Conservation (phyloP, 371 early-diverging fungal species). For the Sporodiniella umbellata region DNA sequence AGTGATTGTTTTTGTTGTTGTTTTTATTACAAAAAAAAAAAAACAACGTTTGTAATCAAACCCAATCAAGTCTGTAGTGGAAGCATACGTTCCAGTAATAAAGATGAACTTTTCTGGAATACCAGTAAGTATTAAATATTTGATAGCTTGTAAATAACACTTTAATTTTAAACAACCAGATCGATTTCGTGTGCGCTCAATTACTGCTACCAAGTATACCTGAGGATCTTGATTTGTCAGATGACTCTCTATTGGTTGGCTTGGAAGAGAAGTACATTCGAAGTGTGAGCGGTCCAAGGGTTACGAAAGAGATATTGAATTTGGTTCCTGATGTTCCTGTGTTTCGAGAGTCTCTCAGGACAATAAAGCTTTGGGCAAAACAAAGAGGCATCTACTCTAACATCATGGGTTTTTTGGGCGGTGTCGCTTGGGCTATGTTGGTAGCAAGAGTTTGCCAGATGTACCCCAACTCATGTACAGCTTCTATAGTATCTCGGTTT, state of each 20-base stretch:
- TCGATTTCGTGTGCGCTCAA: conserved; percentile 96
- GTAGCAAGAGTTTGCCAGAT: conserved; percentile 98
- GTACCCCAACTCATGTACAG: conserved; percentile 94
- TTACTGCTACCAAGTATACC: conserved; percentile 79
- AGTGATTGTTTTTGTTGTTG: neutral
- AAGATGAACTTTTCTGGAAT: conserved; percentile 92
- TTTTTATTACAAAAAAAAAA: neutral
- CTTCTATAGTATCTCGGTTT: conserved; percentile 85
- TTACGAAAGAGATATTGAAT: conserved; percentile 97
- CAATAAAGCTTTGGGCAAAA: conserved; percentile 99
- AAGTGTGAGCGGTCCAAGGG: conserved; percentile 97
- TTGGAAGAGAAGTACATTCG: conserved; percentile 95
- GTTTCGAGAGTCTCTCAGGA: conserved; percentile 92
- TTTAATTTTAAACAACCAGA: too few relatives aligned
- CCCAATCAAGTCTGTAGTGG: conserved; percentile 62
- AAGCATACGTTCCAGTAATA: conserved; percentile 98
- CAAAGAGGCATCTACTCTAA: conserved; percentile 93
- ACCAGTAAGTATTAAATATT: too few relatives aligned
- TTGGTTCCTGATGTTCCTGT: conserved; percentile 91
- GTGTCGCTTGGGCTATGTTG: conserved; percentile 99
- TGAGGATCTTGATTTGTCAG: conserved; percentile 85
- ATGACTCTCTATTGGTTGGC: conserved; percentile 85
- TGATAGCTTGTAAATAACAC: too few relatives aligned
- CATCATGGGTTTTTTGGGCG: conserved; percentile 98
- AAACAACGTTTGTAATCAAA: neutral